phyloP scores from a whole-genome alignment of 2,329 filamentous ascomycete species.

The Rutstroemia sp. region DNA sequence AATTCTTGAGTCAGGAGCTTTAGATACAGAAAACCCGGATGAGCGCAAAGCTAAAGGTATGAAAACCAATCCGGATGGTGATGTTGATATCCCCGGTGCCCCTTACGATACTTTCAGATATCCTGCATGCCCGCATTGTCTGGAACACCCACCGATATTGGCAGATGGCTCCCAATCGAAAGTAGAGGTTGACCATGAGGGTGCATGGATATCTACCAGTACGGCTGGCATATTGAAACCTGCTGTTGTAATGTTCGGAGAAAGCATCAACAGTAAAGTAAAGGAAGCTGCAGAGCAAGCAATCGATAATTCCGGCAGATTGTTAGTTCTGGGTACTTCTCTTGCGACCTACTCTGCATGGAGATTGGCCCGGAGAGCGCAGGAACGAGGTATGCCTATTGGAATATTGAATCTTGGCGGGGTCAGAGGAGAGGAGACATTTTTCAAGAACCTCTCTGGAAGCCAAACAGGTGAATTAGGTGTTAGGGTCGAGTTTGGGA shows the following conservation, averaged over 20 bases:
- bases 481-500: constrained; percentile 50
- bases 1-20: constrained; percentile 64
- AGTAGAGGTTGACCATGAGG: constrained; percentile 70
- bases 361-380: constrained; percentile 77
- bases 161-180: constrained; percentile 46
- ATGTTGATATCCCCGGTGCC: constrained; percentile 81
- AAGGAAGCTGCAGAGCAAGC: constrained; percentile 73
- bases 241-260: constrained; percentile 93
- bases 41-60: constrained; percentile 62
- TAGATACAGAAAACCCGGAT: constrained; percentile 68
- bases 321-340: constrained; percentile 81
- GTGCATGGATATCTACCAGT: constrained; percentile 62
- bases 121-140: constrained; percentile 77
- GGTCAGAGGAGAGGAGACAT: constrained; percentile 67
- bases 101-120: constrained; percentile 89
- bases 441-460: constrained; percentile 53
- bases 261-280: constrained; percentile 64
- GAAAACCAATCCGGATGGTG: constrained; percentile 86
- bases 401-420: constrained; percentile 85
- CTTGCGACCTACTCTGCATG: constrained; percentile 94
- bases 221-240: constrained; percentile 82
- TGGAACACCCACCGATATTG: constrained; percentile 52
- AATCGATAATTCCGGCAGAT: constrained; percentile 65
- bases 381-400: constrained; percentile 76
- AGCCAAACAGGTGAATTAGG: constrained; percentile 43